A percentile compares a stretch with the other conserved stretches of the same genome.
Conservation (phyloP, 345 rosid species). For the Populus pruinosa region DNA sequence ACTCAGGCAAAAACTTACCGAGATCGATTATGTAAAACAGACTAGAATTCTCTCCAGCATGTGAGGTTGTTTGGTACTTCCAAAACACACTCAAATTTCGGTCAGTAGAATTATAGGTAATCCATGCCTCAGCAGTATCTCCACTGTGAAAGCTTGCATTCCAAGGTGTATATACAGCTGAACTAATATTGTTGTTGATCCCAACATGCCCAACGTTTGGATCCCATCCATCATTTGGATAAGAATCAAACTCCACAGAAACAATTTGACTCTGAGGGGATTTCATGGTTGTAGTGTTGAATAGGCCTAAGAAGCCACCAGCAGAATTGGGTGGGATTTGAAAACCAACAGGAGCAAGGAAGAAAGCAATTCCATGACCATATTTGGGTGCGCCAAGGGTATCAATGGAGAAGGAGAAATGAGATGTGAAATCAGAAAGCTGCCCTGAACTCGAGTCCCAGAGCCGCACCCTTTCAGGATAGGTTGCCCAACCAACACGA, state of each 20-base stretch:
- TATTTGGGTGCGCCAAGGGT: rapidly evolving
- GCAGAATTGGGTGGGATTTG: conserved; percentile 43
- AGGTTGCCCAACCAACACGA: conserved; percentile 38
- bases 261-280: conserved; percentile 23
- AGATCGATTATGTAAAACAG: conserved; percentile 32
- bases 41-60: conserved; percentile 18
- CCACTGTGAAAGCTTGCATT: conserved; percentile 36
- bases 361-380: conserved; percentile 38
- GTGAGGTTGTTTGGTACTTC: conserved; percentile 14
- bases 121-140: conserved; percentile 25
- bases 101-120: conserved; percentile 31
- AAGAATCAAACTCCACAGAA: conserved; percentile 32
- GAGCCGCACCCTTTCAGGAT: conserved; percentile 20
- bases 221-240: conserved; percentile 27
- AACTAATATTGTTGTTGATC: conserved; percentile 35
- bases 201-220: conserved; percentile 39
- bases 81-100: conserved; percentile 34
- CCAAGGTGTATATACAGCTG: conserved; percentile 30
- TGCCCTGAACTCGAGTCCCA: conserved; percentile 31
- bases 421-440: conserved; percentile 32
- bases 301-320: conserved; percentile 42
- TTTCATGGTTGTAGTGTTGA: conserved; percentile 19
- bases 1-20: conserved; percentile 25
- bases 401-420: conserved; percentile 34
- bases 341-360: conserved; percentile 36